Evolutionary conservation across 495 filamentous ascomycete species (phyloP).

Genomic region (Amniculicola lignicola): DNA sequence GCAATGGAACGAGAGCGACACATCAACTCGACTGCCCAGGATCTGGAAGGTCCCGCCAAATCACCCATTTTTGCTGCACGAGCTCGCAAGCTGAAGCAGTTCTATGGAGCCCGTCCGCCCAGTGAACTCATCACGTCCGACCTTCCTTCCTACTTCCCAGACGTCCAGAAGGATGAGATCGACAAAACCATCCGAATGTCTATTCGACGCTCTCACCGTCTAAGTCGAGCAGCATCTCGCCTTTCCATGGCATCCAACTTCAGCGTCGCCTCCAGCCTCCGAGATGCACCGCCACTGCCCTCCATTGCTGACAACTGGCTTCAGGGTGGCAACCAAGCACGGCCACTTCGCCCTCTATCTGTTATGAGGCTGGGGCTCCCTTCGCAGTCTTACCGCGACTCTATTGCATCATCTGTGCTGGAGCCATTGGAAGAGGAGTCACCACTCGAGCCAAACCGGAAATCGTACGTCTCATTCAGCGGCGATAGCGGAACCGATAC

Average conservation of each 20-base stretch:
- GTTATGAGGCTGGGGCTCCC: constrained; percentile 58
- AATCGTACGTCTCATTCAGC: constrained; percentile 88
- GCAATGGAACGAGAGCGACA: constrained; percentile 59
- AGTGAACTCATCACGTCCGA: constrained; percentile 97
- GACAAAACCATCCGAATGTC: constrained; percentile 90
- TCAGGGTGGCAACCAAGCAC: constrained; percentile 52
- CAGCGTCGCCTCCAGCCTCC: constrained; percentile 85
- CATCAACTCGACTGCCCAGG: constrained; percentile 58
- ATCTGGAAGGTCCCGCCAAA: constrained; percentile 56
- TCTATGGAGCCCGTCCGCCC: constrained; percentile 88
- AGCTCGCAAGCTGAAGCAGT: constrained; percentile 62
- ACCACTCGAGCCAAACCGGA: constrained; percentile 81
- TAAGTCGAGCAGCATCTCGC: constrained; percentile 87
- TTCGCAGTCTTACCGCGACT: constrained; percentile 69
- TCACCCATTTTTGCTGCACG: constrained; percentile 47
- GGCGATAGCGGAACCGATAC: constrained; percentile 70
- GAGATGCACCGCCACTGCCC: constrained; percentile 87
- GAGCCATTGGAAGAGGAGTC: constrained; percentile 91
- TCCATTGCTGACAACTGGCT: constrained; percentile 94
- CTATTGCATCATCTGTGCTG: constrained; percentile 79
- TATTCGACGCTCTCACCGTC: constrained; percentile 78
- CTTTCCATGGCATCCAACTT: constrained; percentile 91
- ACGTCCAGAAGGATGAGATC: constrained; percentile 86
- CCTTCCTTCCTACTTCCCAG: constrained; percentile 93
- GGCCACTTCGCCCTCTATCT: constrained; percentile 58